Percentiles rank a stretch among this genome's conserved stretches.
Conservation (phyloP, 495 filamentous ascomycete genomes). For the Corynascus novoguineensis region DNA sequence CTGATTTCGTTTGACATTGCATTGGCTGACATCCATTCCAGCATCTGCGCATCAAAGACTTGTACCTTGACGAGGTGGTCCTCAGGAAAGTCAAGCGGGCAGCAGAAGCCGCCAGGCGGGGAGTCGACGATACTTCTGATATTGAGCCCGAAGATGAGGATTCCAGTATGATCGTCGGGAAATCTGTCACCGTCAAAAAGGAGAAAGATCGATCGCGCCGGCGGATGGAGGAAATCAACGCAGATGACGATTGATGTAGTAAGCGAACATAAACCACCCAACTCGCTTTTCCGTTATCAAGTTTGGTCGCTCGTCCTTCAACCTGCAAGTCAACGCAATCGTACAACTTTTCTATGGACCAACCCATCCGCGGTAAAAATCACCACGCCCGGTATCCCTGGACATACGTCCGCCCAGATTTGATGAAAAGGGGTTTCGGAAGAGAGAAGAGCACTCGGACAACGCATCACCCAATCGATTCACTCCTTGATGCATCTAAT, state of each 20-base stretch:
- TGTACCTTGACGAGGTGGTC: conserved; percentile 39
- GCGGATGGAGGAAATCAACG: conserved; percentile 12
- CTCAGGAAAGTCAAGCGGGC: conserved; percentile 40
- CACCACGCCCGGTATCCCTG: neutral
- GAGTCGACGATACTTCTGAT: conserved; percentile 27
- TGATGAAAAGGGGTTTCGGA: neutral
- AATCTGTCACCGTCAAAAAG: conserved; percentile 23
- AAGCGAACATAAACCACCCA: neutral
- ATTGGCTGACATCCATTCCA: conserved; percentile 14
- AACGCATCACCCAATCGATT: neutral
- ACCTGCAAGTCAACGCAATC: neutral
- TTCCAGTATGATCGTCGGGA: conserved; percentile 23
- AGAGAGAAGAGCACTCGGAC: neutral
- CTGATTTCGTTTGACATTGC: neutral
- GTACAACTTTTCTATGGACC: neutral
- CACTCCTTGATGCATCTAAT: neutral
- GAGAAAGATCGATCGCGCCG: conserved; percentile 12
- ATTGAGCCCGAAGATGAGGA: conserved; percentile 24
- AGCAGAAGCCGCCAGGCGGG: conserved; percentile 23
- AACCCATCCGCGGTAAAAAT: neutral
- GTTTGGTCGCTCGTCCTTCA: neutral
- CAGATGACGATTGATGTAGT: conserved; percentile 17
- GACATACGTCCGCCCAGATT: neutral
- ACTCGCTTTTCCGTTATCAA: neutral
- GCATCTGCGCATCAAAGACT: conserved; percentile 34